Conservation (phyloP, 106 monocot genomes). For the Allium fistulosum region DNA sequence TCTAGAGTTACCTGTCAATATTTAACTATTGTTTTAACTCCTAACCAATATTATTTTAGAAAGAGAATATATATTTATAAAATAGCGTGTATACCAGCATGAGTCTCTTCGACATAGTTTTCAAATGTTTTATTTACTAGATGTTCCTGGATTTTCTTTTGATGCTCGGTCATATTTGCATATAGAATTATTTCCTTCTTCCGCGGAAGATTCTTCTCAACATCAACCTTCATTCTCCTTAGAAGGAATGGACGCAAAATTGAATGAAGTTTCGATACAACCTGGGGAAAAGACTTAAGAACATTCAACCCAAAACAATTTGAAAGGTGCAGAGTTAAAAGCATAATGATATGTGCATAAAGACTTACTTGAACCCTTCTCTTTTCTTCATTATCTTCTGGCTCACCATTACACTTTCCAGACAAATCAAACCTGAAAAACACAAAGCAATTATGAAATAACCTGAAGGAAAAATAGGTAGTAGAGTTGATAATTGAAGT, state of each 20-base stretch:
- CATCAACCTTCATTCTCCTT: slow-evolving; percentile 86
- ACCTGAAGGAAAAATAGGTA: not conserved
- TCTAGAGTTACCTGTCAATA: slow-evolving; percentile 24
- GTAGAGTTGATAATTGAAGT: not conserved
- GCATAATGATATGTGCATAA: not conserved
- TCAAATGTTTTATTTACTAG: slow-evolving; percentile 71
- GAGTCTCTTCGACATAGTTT: slow-evolving; percentile 39
- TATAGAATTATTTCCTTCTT: slow-evolving; percentile 99
- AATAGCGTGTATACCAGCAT: slow-evolving; percentile 16
- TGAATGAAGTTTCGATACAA: slow-evolving; percentile 84
- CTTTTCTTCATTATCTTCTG: slow-evolving; percentile 70
- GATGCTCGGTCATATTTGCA: slow-evolving; percentile 84
- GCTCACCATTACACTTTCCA: slow-evolving; percentile 38
- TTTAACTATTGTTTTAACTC: not conserved
- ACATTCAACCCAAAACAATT: not conserved
- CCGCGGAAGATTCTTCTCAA: slow-evolving; percentile 84
- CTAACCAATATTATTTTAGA: not conserved
- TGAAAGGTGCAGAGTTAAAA: not conserved
- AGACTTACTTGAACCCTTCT: slow-evolving; percentile 55
- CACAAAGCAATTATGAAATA: not conserved
- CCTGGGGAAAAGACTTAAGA: slow-evolving; percentile 23
- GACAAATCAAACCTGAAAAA: slow-evolving; percentile 77
- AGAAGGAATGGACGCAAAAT: slow-evolving; percentile 95
- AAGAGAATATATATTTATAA: not conserved
- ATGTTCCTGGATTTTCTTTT: slow-evolving; percentile 75